phyloP scores from a whole-genome alignment of 352 stramenopile species.

The Phytophthora uliginosa region DNA sequence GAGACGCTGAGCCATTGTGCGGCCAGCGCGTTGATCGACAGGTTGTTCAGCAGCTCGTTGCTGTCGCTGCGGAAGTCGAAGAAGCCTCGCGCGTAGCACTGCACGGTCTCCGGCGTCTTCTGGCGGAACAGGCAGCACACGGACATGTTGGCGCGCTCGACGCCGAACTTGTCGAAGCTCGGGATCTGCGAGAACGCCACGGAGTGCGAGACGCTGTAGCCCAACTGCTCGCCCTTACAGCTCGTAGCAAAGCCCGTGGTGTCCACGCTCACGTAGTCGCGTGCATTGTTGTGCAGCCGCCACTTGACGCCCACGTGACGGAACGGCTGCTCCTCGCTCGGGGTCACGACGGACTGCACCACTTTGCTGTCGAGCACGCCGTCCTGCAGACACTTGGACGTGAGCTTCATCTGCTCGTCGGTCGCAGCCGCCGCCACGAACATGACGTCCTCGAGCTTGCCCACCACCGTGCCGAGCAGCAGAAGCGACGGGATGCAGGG shows the following conservation, averaged over 20 bases:
- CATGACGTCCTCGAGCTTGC: conserved; percentile 41
- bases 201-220: conserved; percentile 49
- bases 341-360: conserved; percentile 55
- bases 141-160: conserved; percentile 65
- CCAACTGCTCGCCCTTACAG: conserved; percentile 30
- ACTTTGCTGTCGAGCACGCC: conserved; percentile 63
- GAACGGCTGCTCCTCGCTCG: conserved; percentile 59
- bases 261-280: conserved; percentile 64
- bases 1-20: conserved; percentile 54
- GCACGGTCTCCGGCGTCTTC: conserved; percentile 43
- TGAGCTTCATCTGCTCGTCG: conserved; percentile 62
- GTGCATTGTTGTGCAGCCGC: conserved; percentile 48
- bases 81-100: conserved; percentile 60
- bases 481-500: conserved; percentile 43
- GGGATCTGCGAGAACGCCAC: conserved; percentile 47
- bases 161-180: conserved; percentile 70
- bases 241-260: conserved; percentile 30
- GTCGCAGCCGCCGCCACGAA: conserved; percentile 32
- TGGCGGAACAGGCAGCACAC: conserved; percentile 62
- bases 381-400: conserved; percentile 48
- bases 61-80: conserved; percentile 53
- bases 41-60: conserved; percentile 52
- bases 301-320: conserved; percentile 69
- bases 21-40: conserved; percentile 49
- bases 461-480: conserved; percentile 34